A percentile compares a stretch with the other conserved stretches of the same genome.
phyloP scores from a whole-genome alignment of 1,139 yeast genomes.

The Yamadazyma membranifaciens region DNA sequence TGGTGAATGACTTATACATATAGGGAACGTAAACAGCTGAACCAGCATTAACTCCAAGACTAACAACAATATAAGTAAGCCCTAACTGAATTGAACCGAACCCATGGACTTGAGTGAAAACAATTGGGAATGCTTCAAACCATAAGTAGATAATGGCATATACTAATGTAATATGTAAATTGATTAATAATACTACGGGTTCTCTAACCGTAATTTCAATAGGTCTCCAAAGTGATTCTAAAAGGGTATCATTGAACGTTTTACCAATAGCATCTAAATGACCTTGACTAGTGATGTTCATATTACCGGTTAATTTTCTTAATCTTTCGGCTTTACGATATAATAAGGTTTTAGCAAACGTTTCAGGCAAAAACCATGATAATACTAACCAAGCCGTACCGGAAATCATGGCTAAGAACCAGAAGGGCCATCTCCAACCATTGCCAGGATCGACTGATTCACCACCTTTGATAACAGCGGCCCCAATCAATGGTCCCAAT shows the following conservation, averaged over 20 bases:
- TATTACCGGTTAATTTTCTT: slow-evolving; percentile 34
- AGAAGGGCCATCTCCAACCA: slow-evolving; percentile 39
- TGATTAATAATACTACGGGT: slow-evolving; percentile 45
- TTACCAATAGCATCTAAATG: slow-evolving; percentile 23
- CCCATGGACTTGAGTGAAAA: slow-evolving; percentile 40
- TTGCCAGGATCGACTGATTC: slow-evolving; percentile 6
- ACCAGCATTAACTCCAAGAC: slow-evolving; percentile 29
- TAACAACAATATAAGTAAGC: slow-evolving; percentile 40
- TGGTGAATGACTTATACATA: slow-evolving; percentile 23
- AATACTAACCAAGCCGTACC: slow-evolving; percentile 27
- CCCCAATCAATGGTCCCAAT: slow-evolving; percentile 37
- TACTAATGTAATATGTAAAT: slow-evolving; percentile 51
- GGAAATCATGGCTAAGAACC: slow-evolving; percentile 34
- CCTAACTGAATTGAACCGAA: slow-evolving; percentile 53
- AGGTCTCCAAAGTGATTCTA: slow-evolving; percentile 51
- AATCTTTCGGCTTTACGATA: slow-evolving; percentile 36
- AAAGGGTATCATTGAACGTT: slow-evolving; percentile 21
- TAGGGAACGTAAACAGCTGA: slow-evolving; percentile 24
- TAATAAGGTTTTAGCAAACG: slow-evolving; percentile 31
- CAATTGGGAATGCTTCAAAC: slow-evolving; percentile 64
- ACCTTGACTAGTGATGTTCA: slow-evolving; percentile 28
- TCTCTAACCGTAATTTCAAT: slow-evolving; percentile 40
- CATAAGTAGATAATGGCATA: slow-evolving; percentile 56
- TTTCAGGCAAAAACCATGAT: slow-evolving; percentile 32
- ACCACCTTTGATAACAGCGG: slow-evolving; percentile 18